Percentiles rank a stretch among this genome's conserved stretches.
phyloP scores from a whole-genome alignment of 371 early-diverging fungal species.

The Fennellomyces sp. region DNA sequence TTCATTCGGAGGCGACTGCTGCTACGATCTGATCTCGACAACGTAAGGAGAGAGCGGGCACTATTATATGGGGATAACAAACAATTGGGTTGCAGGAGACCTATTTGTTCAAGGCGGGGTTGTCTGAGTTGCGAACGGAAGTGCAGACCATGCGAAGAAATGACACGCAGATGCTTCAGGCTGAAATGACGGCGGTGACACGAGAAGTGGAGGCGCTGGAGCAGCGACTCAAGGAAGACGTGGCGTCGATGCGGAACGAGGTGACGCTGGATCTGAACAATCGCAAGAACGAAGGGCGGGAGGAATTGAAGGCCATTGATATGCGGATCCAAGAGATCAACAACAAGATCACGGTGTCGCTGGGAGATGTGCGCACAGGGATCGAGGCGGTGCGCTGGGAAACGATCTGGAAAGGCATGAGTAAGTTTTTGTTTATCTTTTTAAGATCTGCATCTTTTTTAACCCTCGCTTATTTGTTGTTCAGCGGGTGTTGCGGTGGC shows the following conservation, averaged over 20 bases:
- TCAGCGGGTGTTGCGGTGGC: constrained; percentile 43
- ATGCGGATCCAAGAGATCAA: constrained; percentile 85
- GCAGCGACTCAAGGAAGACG: constrained; percentile 76
- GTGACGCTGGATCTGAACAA: constrained; percentile 90
- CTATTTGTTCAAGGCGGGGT: constrained; percentile 77
- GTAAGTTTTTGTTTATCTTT: no score
- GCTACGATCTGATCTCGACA: constrained; percentile 56
- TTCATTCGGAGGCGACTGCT: constrained; percentile 20
- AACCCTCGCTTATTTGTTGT: neutral
- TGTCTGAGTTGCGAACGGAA: constrained; percentile 87
- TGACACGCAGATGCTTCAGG: constrained; percentile 78
- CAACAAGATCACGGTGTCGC: constrained; percentile 77
- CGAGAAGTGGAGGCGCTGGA: constrained; percentile 80
- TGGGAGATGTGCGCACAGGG: constrained; percentile 84
- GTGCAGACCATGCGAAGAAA: constrained; percentile 85
- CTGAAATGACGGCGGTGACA: constrained; percentile 73
- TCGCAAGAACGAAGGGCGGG: constrained; percentile 83
- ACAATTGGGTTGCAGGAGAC: constrained; percentile 38
- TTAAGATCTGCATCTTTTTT: neutral
- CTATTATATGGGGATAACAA: neutral
- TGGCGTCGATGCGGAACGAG: constrained; percentile 80
- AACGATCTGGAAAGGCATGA: constrained; percentile 75
- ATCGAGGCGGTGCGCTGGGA: constrained; percentile 90
- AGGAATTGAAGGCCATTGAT: constrained; percentile 79
- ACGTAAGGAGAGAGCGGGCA: constrained; percentile 21